Percentiles rank a stretch among this genome's conserved stretches.
Conservation (phyloP, 75 land plant genomes). For the Cunninghamia lanceolata region DNA sequence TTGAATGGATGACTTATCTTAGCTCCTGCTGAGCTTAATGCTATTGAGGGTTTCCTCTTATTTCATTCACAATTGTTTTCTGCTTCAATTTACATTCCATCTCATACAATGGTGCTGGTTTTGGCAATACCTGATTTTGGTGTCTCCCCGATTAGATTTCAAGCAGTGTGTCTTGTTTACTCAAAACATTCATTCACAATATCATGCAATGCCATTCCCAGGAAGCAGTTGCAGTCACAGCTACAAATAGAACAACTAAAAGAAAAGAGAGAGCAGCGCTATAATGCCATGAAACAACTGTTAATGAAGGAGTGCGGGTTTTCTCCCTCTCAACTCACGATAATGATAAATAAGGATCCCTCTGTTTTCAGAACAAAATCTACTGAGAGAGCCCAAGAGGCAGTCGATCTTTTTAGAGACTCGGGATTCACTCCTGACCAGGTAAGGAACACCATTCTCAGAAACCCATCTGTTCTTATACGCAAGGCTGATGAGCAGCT, state of each 20-base stretch:
- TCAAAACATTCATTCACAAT: background rate
- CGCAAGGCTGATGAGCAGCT: background rate
- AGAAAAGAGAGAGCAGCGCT: background rate
- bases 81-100: too few relatives aligned
- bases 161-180: too few relatives aligned
- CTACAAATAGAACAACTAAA: background rate
- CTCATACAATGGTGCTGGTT: too few relatives aligned
- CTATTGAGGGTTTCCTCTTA: too few relatives aligned
- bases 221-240: background rate
- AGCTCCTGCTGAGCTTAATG: too few relatives aligned
- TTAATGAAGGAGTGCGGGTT: background rate
- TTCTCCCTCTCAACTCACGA: background rate
- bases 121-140: too few relatives aligned
- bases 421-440: background rate
- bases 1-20: too few relatives aligned
- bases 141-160: too few relatives aligned
- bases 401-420: background rate
- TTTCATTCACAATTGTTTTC: too few relatives aligned
- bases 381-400: background rate
- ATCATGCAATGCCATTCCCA: background rate
- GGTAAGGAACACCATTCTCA: background rate
- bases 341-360: background rate
- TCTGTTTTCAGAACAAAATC: background rate
- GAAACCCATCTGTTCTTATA: background rate
- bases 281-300: background rate